Evolutionary conservation across 2,329 filamentous ascomycete species (phyloP).

Genomic region (Xylariaceae sp.): DNA sequence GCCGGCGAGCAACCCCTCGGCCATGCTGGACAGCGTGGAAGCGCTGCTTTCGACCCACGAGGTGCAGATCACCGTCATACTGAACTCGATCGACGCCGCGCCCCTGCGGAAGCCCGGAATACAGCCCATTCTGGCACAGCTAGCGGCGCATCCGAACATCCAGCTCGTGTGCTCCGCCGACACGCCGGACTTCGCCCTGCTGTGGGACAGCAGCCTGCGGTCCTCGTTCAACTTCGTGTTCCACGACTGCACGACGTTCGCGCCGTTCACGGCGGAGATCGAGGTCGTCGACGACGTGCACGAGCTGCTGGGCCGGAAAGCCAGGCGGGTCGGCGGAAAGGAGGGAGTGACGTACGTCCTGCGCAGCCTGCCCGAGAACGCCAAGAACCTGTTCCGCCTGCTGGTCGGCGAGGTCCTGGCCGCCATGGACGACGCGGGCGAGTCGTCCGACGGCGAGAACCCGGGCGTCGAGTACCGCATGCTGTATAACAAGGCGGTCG

Average conservation of each 20-base stretch:
- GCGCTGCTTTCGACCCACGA: slow-evolving; percentile 57
- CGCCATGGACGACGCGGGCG: slow-evolving; percentile 64
- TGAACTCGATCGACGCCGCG: slow-evolving; percentile 85
- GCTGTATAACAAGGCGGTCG: slow-evolving; percentile 91
- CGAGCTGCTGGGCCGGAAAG: slow-evolving; percentile 79
- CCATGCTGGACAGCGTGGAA: slow-evolving; percentile 70
- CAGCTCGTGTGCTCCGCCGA: slow-evolving; percentile 80
- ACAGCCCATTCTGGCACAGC: slow-evolving; percentile 74
- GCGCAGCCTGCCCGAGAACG: slow-evolving; percentile 88
- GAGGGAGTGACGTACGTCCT: slow-evolving; percentile 92
- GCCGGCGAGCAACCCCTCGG: slow-evolving; percentile 64
- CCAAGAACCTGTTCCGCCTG: slow-evolving; percentile 81
- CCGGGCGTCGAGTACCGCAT: slow-evolving; percentile 86
- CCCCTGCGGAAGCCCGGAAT: slow-evolving; percentile 71
- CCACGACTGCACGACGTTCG: slow-evolving; percentile 93
- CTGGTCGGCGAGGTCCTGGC: slow-evolving; percentile 83
- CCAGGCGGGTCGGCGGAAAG: slow-evolving; percentile 79
- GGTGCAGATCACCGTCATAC: slow-evolving; percentile 64
- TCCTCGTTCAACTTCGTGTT: slow-evolving; percentile 85
- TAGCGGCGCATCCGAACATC: slow-evolving; percentile 74
- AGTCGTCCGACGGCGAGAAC: slow-evolving; percentile 50
- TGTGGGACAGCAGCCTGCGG: slow-evolving; percentile 88
- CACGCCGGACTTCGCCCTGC: slow-evolving; percentile 80
- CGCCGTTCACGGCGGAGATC: slow-evolving; percentile 71
- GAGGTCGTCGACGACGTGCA: slow-evolving; percentile 91